Evolutionary conservation across 73 alveolate species (phyloP).

Genomic region (Stentor coeruleus): DNA sequence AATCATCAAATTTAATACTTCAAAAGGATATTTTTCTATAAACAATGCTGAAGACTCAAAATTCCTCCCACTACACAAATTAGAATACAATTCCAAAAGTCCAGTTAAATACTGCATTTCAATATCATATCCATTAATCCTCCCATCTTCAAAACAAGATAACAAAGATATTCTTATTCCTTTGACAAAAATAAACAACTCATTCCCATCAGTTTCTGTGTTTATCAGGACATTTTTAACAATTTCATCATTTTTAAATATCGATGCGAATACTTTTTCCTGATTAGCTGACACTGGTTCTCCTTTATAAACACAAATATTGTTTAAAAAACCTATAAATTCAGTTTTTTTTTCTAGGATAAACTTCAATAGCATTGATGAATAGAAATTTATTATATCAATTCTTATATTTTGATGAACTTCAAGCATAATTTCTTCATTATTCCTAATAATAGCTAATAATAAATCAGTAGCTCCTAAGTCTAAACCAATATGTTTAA

Average conservation of each 20-base stretch:
- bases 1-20: background rate
- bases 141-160: background rate
- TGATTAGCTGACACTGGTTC: conserved; percentile 16
- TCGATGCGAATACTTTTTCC: background rate
- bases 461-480: conserved; percentile 16
- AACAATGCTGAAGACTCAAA: background rate
- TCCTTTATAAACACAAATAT: conserved; percentile 2
- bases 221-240: background rate
- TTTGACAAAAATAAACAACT: background rate
- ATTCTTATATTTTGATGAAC: background rate
- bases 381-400: background rate
- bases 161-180: background rate
- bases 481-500: background rate
- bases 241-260: background rate
- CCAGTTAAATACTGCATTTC: background rate
- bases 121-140: background rate
- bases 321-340: background rate
- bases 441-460: background rate
- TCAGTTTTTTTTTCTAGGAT: background rate
- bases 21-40: background rate
- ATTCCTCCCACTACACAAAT: background rate
- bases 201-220: background rate
- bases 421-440: conserved; percentile 6
- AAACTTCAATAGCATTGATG: too few relatives aligned
- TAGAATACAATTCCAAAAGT: background rate